Base-by-base conservation (phyloP, 2,329 filamentous ascomycete genomes). In the Onygenales sp. region DNA sequence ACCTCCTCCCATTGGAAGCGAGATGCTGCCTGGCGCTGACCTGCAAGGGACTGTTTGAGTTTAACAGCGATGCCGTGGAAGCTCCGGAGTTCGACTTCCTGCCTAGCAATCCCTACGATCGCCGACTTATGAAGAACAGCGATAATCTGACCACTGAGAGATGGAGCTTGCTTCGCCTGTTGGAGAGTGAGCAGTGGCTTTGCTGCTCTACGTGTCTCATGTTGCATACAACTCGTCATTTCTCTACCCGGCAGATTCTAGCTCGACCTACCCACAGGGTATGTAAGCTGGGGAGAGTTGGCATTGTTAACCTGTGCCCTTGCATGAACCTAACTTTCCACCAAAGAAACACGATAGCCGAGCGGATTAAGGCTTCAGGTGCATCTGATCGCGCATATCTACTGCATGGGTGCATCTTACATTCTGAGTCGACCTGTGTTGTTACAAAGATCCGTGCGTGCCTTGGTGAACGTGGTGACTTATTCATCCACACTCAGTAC, bases 171-270 rank as follows among this genome's bases (percentile, higher is more conserved):
- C 50, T 52, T 46, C 36, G 4, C 32, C 50, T 39, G 8, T 27
- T 52, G 17, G 50, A 52, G n/a, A 37, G 39, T 39, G 42, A 11
- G 17, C n/a, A 44, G 21, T 52, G 49, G 49, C 49, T 34, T 37
- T 36, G 40, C 40, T 52, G 49, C 17, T 45, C 49, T 5, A 32
- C 10, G 17, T 52, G 40, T n/a, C 39, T 52, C 42, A 45, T 44
- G 36, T 21, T 52, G 27, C 49, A 34, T 44, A 31, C 40, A 13
- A 31, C 11, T n/a, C 33, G 42, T 21, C 42, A 31, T n/a, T 51
- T 52, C 45, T 37, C 42, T 27, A 40, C 7, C 17, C 2, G 9
- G n/a, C n/a, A 13, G 14, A 39, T 40, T 39, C 27, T 49, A 49
- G 7, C 33, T 17, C 6, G 10, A 27, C 14, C 34, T 3, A 39